These are phyloP conservation scores for Raddia guianensis DNA, from an alignment of 176 grass and related monocot species.

Conservation along the genomic window DNA sequence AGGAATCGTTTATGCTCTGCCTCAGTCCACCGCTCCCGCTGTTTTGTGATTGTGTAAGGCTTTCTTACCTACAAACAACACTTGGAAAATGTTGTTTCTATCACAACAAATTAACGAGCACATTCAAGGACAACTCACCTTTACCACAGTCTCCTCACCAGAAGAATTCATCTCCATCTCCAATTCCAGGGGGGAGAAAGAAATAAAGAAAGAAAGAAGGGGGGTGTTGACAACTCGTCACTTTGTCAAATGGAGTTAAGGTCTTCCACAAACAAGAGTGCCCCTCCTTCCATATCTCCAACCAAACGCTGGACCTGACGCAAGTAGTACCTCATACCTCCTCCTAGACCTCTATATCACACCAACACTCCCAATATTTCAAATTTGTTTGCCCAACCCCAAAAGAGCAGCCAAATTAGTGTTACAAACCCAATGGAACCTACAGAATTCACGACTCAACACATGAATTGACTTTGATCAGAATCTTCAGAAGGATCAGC, in stretches of 20 bases:
- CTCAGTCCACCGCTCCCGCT: conserved; percentile 94
- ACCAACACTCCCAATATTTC: conserved; percentile 43
- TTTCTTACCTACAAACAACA: conserved; percentile 70
- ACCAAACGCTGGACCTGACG: conserved; percentile 64
- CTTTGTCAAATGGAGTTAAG: conserved; percentile 79
- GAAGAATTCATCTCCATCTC: conserved; percentile 85
- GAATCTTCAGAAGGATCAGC: conserved; percentile 40
- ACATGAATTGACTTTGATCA: conserved; percentile 36
- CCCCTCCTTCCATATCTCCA: conserved; percentile 74
- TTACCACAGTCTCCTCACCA: conserved; percentile 69
- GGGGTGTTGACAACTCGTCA: conserved; percentile 24
- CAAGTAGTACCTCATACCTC: conserved; percentile 78
- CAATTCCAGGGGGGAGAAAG: conserved; percentile 23
- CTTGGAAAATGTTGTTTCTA: conserved; percentile 29
- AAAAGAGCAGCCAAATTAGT: conserved; percentile 46
- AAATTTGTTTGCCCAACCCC: conserved; percentile 42
- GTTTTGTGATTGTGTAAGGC: conserved; percentile 97
- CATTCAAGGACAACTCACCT: conserved; percentile 59
- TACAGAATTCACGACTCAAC: conserved; percentile 33
- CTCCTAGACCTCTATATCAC: conserved; percentile 58
- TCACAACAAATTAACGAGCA: conserved; percentile 34
- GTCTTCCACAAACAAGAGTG: conserved; percentile 71
- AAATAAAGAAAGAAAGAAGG: conserved; percentile 32
- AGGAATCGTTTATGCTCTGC: conserved; percentile 90
- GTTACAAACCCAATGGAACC: conserved; percentile 33